These are phyloP conservation scores for Rhizopogon vulgaris DNA, from an alignment of 768 basidiomycete genomes.

Conservation along the genomic window DNA sequence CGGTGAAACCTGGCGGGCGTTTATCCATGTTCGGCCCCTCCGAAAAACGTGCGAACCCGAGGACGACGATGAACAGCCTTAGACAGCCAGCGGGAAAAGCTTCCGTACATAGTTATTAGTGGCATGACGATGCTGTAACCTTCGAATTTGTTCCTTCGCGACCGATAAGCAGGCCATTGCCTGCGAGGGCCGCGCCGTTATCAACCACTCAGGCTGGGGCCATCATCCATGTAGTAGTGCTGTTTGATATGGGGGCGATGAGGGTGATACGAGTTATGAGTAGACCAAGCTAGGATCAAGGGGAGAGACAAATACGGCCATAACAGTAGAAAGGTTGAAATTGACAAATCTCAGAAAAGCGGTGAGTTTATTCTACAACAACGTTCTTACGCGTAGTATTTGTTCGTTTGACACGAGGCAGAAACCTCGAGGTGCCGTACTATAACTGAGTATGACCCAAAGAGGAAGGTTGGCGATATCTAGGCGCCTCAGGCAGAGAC, in stretches of 20 bases:
- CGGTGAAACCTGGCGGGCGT: neutral
- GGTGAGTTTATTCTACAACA: neutral
- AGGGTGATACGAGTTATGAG: neutral
- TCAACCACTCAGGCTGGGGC: neutral
- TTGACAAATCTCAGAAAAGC: neutral
- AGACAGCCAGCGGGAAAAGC: neutral
- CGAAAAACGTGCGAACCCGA: neutral
- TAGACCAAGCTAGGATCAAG: neutral
- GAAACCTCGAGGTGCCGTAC: slow-evolving; percentile 20
- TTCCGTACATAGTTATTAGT: neutral
- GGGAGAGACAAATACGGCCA: neutral
- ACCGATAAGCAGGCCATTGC: slow-evolving; percentile 4
- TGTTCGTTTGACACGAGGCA: slow-evolving; percentile 10
- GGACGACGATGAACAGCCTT: neutral
- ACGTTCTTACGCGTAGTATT: slow-evolving; percentile 5
- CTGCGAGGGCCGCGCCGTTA: neutral
- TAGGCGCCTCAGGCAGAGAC: neutral
- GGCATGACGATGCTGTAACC: neutral
- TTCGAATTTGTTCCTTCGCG: neutral
- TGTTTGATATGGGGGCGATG: neutral
- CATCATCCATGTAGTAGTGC: neutral
- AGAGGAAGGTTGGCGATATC: slow-evolving; percentile 10
- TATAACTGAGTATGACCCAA: slow-evolving; percentile 6
- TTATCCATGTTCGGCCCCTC: neutral
- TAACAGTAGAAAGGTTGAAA: neutral